phyloP scores from a whole-genome alignment of 2,329 filamentous ascomycete genomes.

The Claviceps sp. region DNA sequence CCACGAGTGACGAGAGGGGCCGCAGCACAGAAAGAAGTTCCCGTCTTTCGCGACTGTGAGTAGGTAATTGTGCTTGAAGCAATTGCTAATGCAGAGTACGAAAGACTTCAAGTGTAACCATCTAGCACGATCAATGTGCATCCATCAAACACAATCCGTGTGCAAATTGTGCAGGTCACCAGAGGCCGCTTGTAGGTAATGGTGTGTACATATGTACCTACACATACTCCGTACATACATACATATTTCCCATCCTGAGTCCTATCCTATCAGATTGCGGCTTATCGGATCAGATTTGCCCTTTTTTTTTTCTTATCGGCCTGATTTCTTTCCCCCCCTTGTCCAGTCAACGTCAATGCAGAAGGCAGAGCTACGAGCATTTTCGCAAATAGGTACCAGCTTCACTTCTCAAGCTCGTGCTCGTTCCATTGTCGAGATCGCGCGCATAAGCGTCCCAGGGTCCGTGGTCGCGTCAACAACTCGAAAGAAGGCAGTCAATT shows the following conservation, averaged over 20 bases:
- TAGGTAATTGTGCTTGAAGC: too few species aligned
- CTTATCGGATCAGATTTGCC: background rate
- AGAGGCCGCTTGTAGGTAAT: too few species aligned
- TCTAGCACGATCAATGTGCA: too few species aligned
- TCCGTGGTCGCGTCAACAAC: background rate
- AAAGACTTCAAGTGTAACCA: too few species aligned
- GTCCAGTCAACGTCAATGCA: background rate
- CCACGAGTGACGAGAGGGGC: background rate
- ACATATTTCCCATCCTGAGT: conserved; percentile 5
- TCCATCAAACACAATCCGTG: too few species aligned
- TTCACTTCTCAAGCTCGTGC: background rate
- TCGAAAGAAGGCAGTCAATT: background rate
- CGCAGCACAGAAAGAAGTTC: background rate
- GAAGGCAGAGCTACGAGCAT: background rate
- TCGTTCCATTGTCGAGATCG: background rate
- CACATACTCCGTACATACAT: too few species aligned
- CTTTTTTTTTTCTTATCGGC: conserved; percentile 10
- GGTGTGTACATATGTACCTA: background rate
- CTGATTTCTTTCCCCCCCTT: conserved; percentile 9
- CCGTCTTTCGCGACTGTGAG: too few species aligned
- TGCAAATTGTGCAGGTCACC: too few species aligned
- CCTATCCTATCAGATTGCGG: conserved; percentile 10
- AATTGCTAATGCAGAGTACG: too few species aligned
- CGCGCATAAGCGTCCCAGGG: background rate
- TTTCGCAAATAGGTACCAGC: background rate